Evolutionary conservation across 2,329 filamentous ascomycete genomes (phyloP).

Genomic region (Hirsutella minnesotensis): DNA sequence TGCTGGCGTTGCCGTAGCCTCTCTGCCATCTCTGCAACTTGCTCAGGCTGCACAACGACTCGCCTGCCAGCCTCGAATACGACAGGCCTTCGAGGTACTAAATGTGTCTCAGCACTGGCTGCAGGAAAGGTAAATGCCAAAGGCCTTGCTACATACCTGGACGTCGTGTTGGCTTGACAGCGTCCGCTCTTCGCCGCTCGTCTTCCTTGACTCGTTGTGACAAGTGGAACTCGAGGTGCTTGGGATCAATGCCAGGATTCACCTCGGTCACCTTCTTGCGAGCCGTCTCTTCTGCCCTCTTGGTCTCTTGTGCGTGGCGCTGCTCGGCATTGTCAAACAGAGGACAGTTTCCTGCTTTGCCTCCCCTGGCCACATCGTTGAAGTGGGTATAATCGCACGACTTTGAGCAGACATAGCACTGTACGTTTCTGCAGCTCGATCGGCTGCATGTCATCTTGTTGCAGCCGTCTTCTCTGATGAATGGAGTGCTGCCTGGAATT

Average conservation of each 20-base stretch:
- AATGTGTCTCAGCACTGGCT: too few relatives aligned
- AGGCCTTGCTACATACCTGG: too few relatives aligned
- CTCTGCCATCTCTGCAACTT: too few relatives aligned
- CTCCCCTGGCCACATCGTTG: slow-evolving; percentile 34
- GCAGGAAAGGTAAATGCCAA: too few relatives aligned
- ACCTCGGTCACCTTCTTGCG: slow-evolving; percentile 41
- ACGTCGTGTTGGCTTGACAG: background rate
- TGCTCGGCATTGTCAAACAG: slow-evolving; percentile 52
- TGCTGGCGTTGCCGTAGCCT: too few relatives aligned
- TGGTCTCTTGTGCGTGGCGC: slow-evolving; percentile 52
- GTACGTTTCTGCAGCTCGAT: slow-evolving; percentile 35
- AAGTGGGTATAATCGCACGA: slow-evolving; percentile 62
- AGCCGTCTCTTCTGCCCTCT: slow-evolving; percentile 45
- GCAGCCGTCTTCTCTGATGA: slow-evolving; percentile 69
- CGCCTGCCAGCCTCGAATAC: too few relatives aligned
- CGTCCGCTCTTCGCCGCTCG: slow-evolving; percentile 14
- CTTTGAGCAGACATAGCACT: slow-evolving; percentile 63
- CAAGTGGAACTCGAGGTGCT: slow-evolving; percentile 46
- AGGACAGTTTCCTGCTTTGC: slow-evolving; percentile 46
- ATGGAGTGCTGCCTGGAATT: slow-evolving; percentile 48
- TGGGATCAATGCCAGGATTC: slow-evolving; percentile 47
- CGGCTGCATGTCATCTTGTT: slow-evolving; percentile 70
- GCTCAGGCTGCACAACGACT: too few relatives aligned
- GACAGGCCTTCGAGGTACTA: too few relatives aligned
- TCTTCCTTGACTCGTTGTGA: slow-evolving; percentile 39